Conservation (phyloP, 148 eudicot species). For the Pouteria glomerata region DNA sequence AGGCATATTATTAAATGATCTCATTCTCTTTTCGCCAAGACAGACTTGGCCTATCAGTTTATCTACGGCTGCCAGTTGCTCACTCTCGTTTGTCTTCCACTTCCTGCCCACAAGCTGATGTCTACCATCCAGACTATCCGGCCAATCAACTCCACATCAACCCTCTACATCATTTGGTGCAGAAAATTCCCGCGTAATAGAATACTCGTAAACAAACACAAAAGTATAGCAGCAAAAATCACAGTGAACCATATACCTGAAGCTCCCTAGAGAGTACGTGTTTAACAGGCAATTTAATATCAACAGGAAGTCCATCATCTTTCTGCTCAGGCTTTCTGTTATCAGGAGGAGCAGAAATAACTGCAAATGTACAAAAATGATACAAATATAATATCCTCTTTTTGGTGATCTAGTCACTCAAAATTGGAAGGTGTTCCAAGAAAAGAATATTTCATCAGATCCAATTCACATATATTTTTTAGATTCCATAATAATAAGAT, state of each 20-base stretch:
- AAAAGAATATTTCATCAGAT: not conserved
- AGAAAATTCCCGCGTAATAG: too few relatives aligned
- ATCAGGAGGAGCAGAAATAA: conserved; percentile 47
- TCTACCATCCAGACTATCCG: too few relatives aligned
- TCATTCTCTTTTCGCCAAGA: too few relatives aligned
- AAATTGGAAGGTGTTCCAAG: not conserved
- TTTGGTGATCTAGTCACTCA: not conserved
- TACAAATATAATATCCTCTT: conserved; percentile 4
- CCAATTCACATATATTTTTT: not conserved
- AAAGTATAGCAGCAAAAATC: not conserved
- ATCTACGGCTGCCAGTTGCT: too few relatives aligned
- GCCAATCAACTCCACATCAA: too few relatives aligned
- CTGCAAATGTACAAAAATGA: conserved; percentile 21
- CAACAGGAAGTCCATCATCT: conserved; percentile 54
- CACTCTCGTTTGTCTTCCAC: too few relatives aligned
- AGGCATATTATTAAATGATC: too few relatives aligned
- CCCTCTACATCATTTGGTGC: too few relatives aligned
- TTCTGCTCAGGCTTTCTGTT: conserved; percentile 38
- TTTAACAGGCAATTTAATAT: conserved; percentile 60
- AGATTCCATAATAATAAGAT: not conserved
- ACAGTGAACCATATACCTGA: conserved; percentile 35
- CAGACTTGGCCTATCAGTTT: too few relatives aligned
- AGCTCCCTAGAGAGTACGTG: conserved; percentile 76
- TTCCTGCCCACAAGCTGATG: too few relatives aligned
- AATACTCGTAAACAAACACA: too few relatives aligned